Evolutionary conservation across 2,329 filamentous ascomycete genomes (phyloP), one percentile per base, ranked within the genome.

Genomic region (Tolypocladium inflatum): DNA sequence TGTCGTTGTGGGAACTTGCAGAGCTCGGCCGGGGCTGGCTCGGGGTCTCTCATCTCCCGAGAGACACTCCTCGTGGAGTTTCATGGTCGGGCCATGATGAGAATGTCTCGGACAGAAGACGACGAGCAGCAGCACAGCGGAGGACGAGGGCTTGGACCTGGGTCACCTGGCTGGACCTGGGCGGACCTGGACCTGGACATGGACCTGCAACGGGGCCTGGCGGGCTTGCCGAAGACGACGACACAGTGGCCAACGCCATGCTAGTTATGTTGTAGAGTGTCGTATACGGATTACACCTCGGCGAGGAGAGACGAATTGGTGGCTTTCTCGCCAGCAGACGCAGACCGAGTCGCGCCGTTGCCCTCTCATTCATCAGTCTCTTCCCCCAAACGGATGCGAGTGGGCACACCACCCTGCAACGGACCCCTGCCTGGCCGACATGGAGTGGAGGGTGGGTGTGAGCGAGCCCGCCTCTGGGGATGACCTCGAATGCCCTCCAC

Each of bases 31-130:
- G 19, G 30, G 19, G 48, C 30, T 21, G 30, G 48, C 30, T 15
- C 48, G 30, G 26, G 19, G 30, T 13, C 48, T 37, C 45, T 57
- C 55, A 58, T 59, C 43, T 55, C 57, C 52, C 55, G 26, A 45
- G n/a, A 53, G 52, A 59, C 54, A 54, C 15, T 39, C 50, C 50
- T 53, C 54, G 58, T 58, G 58, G 38, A 42, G 50, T 51, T 43
- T 58, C 53, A 45, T 56, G 57, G 59, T 39, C 53, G 19, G 50
- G 53, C 42, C 51, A 62, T 58, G 57, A 56, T 56, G 38, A 57
- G n/a, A 35, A 60, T 60, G 62, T 64, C 61, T 63, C 57, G 61
- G 60, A 39, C 57, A 60, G 55, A 45, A 35, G 41, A 56, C 50
- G 38, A 56, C 53, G 37, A 33, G 39, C 58, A 33, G 39, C 58